A percentile compares a stretch with the other conserved stretches of the same genome.
Evolutionary conservation across 2,329 filamentous ascomycete genomes (phyloP).

Genomic region (Calonectria montana): DNA sequence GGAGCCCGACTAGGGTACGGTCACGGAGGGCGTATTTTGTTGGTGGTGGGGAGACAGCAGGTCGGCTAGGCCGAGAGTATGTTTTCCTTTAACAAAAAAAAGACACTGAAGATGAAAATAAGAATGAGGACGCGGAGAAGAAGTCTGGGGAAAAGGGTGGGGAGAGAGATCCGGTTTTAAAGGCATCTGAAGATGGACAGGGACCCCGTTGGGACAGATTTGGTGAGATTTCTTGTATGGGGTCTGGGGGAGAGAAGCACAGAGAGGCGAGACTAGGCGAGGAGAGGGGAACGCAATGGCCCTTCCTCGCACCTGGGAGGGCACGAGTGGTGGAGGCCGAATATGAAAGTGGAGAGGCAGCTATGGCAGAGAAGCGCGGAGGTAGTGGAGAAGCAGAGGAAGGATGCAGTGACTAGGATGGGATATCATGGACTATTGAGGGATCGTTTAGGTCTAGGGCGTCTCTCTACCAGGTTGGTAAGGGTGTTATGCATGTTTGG

Average conservation of each 20-base stretch:
- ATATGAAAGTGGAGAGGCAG: constrained; percentile 21
- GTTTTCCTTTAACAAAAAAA: not conserved
- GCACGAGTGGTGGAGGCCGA: constrained; percentile 23
- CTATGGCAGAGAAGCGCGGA: constrained; percentile 31
- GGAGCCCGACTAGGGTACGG: constrained; percentile 14
- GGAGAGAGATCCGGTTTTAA: constrained; percentile 40
- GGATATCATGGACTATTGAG: constrained; percentile 26
- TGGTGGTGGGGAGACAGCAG: constrained; percentile 7
- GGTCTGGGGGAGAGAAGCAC: constrained; percentile 24
- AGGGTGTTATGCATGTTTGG: constrained; percentile 27
- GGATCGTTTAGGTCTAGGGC: constrained; percentile 19
- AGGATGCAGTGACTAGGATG: constrained; percentile 25
- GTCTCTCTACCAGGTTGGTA: constrained; percentile 26
- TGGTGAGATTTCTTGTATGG: constrained; percentile 27
- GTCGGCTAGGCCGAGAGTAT: not conserved
- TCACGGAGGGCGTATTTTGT: constrained; percentile 7
- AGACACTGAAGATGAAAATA: constrained; percentile 5
- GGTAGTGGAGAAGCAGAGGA: constrained; percentile 26
- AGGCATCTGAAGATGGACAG: constrained; percentile 22
- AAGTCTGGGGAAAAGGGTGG: constrained; percentile 32
- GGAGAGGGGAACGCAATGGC: constrained; percentile 25
- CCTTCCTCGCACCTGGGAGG: constrained; percentile 11
- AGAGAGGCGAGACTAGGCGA: constrained; percentile 22
- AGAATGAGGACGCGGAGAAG: constrained; percentile 18
- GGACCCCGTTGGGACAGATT: constrained; percentile 20